Conservation (phyloP, 2,329 filamentous ascomycete genomes). For the Cladosporium sp. region DNA sequence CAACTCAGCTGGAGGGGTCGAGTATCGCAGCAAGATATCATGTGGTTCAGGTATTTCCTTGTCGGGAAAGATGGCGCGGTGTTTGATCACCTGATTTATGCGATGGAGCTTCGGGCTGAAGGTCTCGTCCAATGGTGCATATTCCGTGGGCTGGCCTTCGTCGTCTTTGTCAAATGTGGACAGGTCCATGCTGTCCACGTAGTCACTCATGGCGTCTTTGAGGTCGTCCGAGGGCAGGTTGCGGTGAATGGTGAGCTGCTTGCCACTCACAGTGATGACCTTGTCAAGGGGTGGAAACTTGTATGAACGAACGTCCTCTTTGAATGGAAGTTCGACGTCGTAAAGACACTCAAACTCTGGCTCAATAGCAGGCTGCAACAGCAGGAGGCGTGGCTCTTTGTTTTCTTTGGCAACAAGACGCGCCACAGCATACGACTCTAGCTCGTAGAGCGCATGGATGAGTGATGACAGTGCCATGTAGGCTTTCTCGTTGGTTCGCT, state of each 20-base stretch:
- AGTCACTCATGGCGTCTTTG: conserved; percentile 80
- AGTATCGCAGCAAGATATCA: conserved; percentile 70
- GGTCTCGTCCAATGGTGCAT: conserved; percentile 75
- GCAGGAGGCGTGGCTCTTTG: conserved; percentile 73
- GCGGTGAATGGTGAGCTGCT: conserved; percentile 76
- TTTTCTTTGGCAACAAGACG: conserved; percentile 82
- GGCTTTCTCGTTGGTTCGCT: conserved; percentile 78
- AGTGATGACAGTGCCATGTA: conserved; percentile 84
- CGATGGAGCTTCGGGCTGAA: conserved; percentile 87
- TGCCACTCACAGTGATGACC: conserved; percentile 83
- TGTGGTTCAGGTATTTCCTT: conserved; percentile 64
- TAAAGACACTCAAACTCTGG: conserved; percentile 80
- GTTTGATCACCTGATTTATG: conserved; percentile 80
- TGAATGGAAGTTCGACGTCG: conserved; percentile 87
- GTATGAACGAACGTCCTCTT: conserved; percentile 88
- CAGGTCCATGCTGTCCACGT: conserved; percentile 91
- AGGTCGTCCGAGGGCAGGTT: conserved; percentile 77
- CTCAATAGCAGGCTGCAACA: conserved; percentile 80
- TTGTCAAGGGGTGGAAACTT: conserved; percentile 87
- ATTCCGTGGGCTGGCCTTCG: conserved; percentile 68
- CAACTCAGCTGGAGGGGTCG: conserved; percentile 69
- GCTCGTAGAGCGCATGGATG: conserved; percentile 81
- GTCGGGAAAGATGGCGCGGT: conserved; percentile 74
- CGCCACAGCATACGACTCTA: conserved; percentile 83
- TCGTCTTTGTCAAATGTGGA: conserved; percentile 71